Base-by-base conservation (phyloP, 305 asterid species). In the Solanum aculeatissimum region DNA sequence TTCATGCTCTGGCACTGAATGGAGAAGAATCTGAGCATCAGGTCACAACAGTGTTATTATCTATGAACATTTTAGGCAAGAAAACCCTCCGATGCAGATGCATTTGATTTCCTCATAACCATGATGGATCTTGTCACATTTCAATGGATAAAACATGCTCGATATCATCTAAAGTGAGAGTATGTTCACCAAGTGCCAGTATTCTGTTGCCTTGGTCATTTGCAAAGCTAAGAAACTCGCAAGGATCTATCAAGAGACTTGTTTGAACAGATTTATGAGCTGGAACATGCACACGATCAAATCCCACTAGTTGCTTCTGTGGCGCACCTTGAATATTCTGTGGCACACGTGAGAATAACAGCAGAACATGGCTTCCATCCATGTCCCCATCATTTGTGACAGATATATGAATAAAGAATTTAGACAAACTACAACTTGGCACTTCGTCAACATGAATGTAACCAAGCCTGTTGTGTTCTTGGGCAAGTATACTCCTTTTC, bases 141-240 rank as follows among this genome's bases (percentile, higher is more conserved):
- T 89, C 90, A 83, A 96, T 83, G 2, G 94, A 89, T 74, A 96
- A 78, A 78, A 83, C 68, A 84, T 93, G 98, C 89, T 92, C 89
- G 58, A 89, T 32, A 19, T 89, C 91, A 83, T 89, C 93, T 40
- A 95, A 88, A 57, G 83, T 55, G 7, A 94, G 85, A 78, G 89
- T 78, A 80, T 96, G 97, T 87, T 95, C 94, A 49, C 98, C 99
- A 23, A 89, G 66, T 40, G 94, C 91, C 91, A 96, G 63, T 87
- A 94, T 87, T 85, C 89, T 88, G 42, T 81, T 75, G 29, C 99
- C 99, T 45, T 86, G 83, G 89, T 89, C 94, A 81, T 94, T 93
- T 29, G 91, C 98, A 84, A 92, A 85, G 92, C 98, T 95, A 29
- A 96, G 94, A 90, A 92, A 94, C 57, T 94, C 90, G 35, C 99